phyloP scores from a whole-genome alignment of 1,284 basidiomycete species.

The Microbotryum scabiosae region DNA sequence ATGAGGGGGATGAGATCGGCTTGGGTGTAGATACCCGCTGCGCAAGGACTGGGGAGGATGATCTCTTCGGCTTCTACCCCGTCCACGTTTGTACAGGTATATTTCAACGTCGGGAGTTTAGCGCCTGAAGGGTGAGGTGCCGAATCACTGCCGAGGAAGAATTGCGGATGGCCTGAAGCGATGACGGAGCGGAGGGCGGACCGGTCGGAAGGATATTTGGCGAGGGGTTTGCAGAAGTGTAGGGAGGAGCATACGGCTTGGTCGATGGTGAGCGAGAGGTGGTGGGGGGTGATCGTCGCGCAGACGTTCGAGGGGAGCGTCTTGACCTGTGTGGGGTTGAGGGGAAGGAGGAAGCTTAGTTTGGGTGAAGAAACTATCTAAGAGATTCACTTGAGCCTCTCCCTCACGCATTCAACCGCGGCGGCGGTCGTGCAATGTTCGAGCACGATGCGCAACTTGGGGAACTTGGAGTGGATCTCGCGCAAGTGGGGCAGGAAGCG shows the following conservation, averaged over 20 bases:
- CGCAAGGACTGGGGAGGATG: slow-evolving; percentile 55
- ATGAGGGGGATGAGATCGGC: slow-evolving; percentile 80
- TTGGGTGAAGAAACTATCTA: neutral
- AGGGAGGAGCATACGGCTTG: slow-evolving; percentile 95
- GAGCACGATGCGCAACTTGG: slow-evolving; percentile 88
- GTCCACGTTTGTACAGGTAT: neutral
- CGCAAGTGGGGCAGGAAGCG: slow-evolving; percentile 81
- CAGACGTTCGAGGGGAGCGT: slow-evolving; percentile 78
- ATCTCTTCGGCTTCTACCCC: slow-evolving; percentile 12
- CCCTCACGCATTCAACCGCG: slow-evolving; percentile 75
- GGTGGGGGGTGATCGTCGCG: slow-evolving; percentile 96
- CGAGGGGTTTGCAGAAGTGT: slow-evolving; percentile 97
- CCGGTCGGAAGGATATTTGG: slow-evolving; percentile 90
- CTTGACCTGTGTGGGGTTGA: slow-evolving; percentile 47
- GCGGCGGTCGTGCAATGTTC: slow-evolving; percentile 98
- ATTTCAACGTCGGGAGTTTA: slow-evolving; percentile 63
- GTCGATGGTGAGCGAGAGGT: slow-evolving; percentile 88
- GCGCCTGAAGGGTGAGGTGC: slow-evolving; percentile 80
- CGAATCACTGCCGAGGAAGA: slow-evolving; percentile 96
- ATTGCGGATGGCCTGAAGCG: slow-evolving; percentile 73
- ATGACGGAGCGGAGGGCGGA: slow-evolving; percentile 75
- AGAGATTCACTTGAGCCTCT: no score
- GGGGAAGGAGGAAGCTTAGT: neutral
- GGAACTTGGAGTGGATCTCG: slow-evolving; percentile 75
- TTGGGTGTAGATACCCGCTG: slow-evolving; percentile 88